Conservation (phyloP, 1,284 basidiomycete species). For the Trichosporon sp. region DNA sequence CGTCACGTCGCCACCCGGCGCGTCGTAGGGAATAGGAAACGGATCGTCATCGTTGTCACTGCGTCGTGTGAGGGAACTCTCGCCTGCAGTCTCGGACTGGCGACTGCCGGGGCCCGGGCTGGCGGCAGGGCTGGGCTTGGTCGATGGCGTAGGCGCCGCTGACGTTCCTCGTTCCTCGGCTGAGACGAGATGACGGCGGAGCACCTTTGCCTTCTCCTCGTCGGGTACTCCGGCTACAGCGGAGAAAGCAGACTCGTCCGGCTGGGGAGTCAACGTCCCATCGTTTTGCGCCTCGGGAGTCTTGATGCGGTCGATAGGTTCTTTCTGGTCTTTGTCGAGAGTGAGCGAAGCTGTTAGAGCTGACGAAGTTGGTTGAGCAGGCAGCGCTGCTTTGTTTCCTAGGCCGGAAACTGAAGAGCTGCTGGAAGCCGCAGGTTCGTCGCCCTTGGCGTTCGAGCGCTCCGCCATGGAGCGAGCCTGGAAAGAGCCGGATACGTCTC, state of each 20-base stretch:
- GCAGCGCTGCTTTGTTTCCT: constrained; percentile 6
- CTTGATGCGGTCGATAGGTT: background rate
- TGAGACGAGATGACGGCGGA: constrained; percentile 72
- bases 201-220: constrained; percentile 74
- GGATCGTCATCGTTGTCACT: constrained; percentile 53
- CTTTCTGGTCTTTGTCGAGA: background rate
- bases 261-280: background rate
- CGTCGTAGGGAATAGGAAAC: constrained; percentile 78
- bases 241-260: constrained; percentile 35
- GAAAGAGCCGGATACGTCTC: constrained; percentile 4
- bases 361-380: background rate
- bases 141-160: constrained; percentile 7
- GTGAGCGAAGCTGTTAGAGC: constrained; percentile 13
- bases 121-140: background rate
- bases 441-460: background rate
- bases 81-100: constrained; percentile 9
- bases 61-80: constrained; percentile 14
- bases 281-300: background rate
- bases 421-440: background rate
- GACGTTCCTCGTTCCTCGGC: constrained; percentile 59
- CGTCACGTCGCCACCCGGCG: constrained; percentile 82
- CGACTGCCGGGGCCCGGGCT: constrained; percentile 13
- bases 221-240: constrained; percentile 51
- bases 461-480: constrained; percentile 2
- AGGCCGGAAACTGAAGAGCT: constrained; percentile 2